Evolutionary conservation across 2,329 filamentous ascomycete species (phyloP), one percentile per base, ranked within the genome.

Genomic region (Aspergillus pseudotamarii): DNA sequence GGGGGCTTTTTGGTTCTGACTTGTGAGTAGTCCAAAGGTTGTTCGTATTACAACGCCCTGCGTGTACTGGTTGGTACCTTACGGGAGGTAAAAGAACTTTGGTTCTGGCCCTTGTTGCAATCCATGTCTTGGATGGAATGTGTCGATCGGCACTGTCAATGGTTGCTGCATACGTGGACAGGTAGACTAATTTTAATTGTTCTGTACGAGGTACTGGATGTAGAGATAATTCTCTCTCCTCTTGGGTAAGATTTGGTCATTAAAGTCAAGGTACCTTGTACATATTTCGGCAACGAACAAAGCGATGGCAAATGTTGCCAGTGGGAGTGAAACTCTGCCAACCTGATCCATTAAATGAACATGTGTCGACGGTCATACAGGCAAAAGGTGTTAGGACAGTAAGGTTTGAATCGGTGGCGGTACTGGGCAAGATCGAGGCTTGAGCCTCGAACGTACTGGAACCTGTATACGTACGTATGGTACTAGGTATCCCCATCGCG

Each of bases 391-490:
- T 16, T 26, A 38, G 4, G 11, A 14, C 50, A 32, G 56, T 23
- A 48, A 45, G n/a, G 57, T 48, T n/a, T n/a, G 38, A 36, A 34
- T 41, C 38, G 30, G 38, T 43, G n/a, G 41, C 41, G 11, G 28
- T 14, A 48, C 57, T 43, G 30, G 34, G 57, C 34, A 16, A 28
- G 46, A 59, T 38, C 46, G 57, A 59, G 57, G 46, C 57, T 59
- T 26, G 41, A 51, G 57, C 45, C 57, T 51, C 57, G 57, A 48
- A 53, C 43, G 48, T 59, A 59, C 46, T 50, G 58, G 41, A 57
- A 55, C 51, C 51, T 55, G 34, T 57, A 46, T n/a, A 57, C 41
- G 55, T 57, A 57, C 26, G 55, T 57, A 57, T 16, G 16, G 26
- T 57, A 43, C 21, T 21, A 36, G 14, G 51, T 26, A 3, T 6